Evolutionary conservation across 2,329 filamentous ascomycete species (phyloP), one percentile per base, ranked within the genome.

Genomic region (Clonostachys rhizophaga): DNA sequence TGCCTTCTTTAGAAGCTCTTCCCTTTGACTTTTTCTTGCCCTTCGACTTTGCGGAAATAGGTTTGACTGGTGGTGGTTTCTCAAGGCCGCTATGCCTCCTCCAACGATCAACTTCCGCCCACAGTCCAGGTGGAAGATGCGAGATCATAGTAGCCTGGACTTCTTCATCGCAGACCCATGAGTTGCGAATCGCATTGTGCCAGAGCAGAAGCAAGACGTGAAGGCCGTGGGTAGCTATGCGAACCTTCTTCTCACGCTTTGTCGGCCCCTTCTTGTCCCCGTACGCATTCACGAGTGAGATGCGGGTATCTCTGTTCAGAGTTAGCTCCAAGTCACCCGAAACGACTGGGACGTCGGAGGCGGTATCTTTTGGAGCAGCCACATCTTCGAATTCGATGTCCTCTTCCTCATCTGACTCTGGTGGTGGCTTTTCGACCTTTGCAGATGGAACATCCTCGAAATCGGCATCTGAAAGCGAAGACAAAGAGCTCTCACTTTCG

Each of bases 201-300:
- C 87, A 96, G 50, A 99, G 77, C 14, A 99, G 71, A 45, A 84
- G 81, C 61, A 95, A 84, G 3, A 97, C 91, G 65, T 99, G 94
- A 55, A 96, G 76, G 55, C 89, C 88, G 65, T 99, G 94, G 1
- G 90, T 91, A 5, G 84, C 77, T 34, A 84, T 79, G 24, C 94
- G 80, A 47, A 92, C 87, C 50, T 83, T 79, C 45, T 89, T 82
- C 60, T 96, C 90, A 30, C 87, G 81, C 66, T 96, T 96, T 4
- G 88, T 87, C 0, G 89, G 87, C 0, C 90, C 91, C 61, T 92
- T 96, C 66, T 89, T 96, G 16, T 72, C 72, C 18, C 81, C 81
- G 41, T 80, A 72, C 1, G 79, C 71, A 52, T 84, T 84, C 10
- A 76, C 75, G 30, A 86, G 63, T 1, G 81, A 79, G n/a, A 85